Percentiles rank a stretch among this genome's conserved stretches.
Evolutionary conservation across 2,329 filamentous ascomycete genomes (phyloP).

Genomic region (Fusarium papillatum): DNA sequence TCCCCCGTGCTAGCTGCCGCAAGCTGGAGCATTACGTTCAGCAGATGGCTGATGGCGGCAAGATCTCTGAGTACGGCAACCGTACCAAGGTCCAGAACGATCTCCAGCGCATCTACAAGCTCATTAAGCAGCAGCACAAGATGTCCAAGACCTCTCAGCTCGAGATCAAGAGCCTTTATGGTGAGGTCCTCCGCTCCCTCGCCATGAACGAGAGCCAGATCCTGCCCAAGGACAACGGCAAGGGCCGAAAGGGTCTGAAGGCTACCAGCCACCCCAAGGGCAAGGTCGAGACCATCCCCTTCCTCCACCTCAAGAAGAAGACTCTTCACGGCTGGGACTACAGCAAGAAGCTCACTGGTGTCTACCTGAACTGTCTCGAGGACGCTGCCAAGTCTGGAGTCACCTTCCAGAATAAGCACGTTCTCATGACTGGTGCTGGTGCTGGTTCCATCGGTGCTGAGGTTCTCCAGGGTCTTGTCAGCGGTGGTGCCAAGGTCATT

Average conservation of each 20-base stretch:
- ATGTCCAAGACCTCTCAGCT: constrained; percentile 96
- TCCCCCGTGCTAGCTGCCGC: constrained; percentile 87
- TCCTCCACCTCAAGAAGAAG: constrained; percentile 96
- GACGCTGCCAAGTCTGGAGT: constrained; percentile 89
- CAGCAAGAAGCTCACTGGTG: constrained; percentile 96
- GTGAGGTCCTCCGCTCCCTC: constrained; percentile 92
- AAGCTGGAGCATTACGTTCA: constrained; percentile 99
- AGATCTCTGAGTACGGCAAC: constrained; percentile 99
- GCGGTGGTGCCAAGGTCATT: constrained; percentile 95
- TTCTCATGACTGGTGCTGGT: constrained; percentile 97
- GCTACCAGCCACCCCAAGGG: constrained; percentile 77
- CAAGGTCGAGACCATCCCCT: constrained; percentile 97
- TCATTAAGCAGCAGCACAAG: constrained; percentile 98
- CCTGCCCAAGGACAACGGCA: constrained; percentile 87
- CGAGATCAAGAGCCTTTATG: constrained; percentile 96
- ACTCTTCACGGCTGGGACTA: constrained; percentile 97
- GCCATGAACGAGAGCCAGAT: constrained; percentile 99
- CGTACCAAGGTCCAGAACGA: constrained; percentile 98
- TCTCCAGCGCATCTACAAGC: constrained; percentile 94
- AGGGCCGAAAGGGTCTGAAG: constrained; percentile 69
- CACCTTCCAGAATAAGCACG: constrained; percentile 94
- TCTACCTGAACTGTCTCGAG: constrained; percentile 94
- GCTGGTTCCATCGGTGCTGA: constrained; percentile 98
- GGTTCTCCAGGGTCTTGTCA: constrained; percentile 95
- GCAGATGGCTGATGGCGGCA: constrained; percentile 98